Base-by-base conservation (phyloP, 768 basidiomycete species). In the Lactarius sanguifluus region DNA sequence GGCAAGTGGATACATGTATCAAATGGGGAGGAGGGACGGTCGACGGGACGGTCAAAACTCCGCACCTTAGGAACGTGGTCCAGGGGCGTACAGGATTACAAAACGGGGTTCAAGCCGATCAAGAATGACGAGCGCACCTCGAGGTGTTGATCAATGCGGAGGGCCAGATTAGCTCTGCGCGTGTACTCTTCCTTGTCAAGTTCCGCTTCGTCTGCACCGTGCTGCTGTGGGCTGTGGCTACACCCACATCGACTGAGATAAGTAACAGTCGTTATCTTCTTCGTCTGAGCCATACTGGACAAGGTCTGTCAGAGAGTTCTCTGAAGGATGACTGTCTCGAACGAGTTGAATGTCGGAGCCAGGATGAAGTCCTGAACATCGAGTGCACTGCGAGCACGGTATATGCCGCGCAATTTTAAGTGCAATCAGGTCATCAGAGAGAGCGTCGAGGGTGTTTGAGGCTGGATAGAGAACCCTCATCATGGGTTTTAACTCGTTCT, bases 331-430 rank as follows among this genome's bases (percentile, higher is more conserved):
- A 36, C 73, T 81, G 72, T 87, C 87, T 23, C 84, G 80, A n/a
- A 85, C 80, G 65, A 93, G 80, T 34, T 85, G 80, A 30, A 86
- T 77, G 64, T 80, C 80, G 16, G 78, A 76, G 34, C 86, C 82
- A 34, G 94, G 93, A 61, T 81, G 86, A 30, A 96, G 81, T 23
- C 90, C 88, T n/a, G 75, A 62, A 73, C 94, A 96, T n/a, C 79
- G 73, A 16, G 77, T 73, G 72, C 94, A 96, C 47, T 75, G 72
- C 2, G 83, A 77, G 73, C 94, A 96, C 0, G 82, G 79, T 4
- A 90, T 85, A 77, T 94, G 93, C 18, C 94, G 85, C 6, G 94
- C 91, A 64, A 94, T 89, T 79, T 93, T 95, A 70, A 92, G 81
- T 16, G 86, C 78, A 2, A 87, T 75, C 12, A 83, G 81, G 41